Conservation (phyloP, 108 stramenopile genomes). For the Pseudonitzschia pungens region DNA sequence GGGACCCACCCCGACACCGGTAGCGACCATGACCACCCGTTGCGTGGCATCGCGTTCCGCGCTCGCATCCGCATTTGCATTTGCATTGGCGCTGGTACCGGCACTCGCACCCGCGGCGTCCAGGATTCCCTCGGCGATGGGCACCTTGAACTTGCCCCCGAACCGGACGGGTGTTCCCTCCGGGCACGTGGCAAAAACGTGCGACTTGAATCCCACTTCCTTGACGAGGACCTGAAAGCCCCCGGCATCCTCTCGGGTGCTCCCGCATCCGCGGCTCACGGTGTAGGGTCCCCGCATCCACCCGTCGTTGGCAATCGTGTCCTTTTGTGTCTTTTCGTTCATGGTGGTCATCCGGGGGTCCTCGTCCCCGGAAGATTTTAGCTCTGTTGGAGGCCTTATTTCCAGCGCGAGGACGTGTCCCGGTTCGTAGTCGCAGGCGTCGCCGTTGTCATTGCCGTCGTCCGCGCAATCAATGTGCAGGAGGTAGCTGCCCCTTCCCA, state of each 20-base stretch:
- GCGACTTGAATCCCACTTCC: constrained; percentile 44
- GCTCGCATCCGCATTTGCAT: background rate
- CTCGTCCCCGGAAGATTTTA: background rate
- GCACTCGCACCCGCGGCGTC: background rate
- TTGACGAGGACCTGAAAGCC: constrained; percentile 38
- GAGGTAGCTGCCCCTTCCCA: constrained; percentile 37
- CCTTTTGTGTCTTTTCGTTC: constrained; percentile 24
- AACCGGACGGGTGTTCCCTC: constrained; percentile 36
- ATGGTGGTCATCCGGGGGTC: background rate
- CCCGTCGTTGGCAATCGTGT: constrained; percentile 31
- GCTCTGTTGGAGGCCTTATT: constrained; percentile 18
- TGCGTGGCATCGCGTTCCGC: background rate
- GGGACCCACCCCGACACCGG: constrained; percentile 57
- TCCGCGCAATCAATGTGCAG: constrained; percentile 39
- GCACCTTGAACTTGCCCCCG: constrained; percentile 58
- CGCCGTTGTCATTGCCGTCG: constrained; percentile 1
- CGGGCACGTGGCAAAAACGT: constrained; percentile 29
- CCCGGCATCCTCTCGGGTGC: background rate
- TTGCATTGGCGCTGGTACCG: too few species aligned
- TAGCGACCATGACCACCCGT: constrained; percentile 43
- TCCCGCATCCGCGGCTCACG: constrained; percentile 24
- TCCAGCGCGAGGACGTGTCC: constrained; percentile 58
- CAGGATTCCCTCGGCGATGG: constrained; percentile 48
- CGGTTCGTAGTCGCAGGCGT: constrained; percentile 34
- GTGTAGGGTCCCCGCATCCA: constrained; percentile 61